Conservation (phyloP, 176 grass and related monocot species). For the Elymus sibiricus region DNA sequence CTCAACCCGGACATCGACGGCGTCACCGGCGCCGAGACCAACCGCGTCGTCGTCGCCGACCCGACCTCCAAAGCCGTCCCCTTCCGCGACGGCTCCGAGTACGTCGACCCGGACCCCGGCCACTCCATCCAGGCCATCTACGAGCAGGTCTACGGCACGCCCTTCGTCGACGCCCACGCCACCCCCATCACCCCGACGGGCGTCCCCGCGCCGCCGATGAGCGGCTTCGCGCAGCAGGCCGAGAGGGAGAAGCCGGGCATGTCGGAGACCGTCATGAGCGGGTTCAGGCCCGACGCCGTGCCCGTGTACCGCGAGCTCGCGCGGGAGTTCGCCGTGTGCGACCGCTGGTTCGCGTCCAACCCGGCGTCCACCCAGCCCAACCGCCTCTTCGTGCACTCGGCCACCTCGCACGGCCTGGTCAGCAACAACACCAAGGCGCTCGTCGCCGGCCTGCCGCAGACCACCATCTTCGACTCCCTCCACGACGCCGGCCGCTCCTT, state of each 20-base stretch:
- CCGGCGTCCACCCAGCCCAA: constrained; percentile 93
- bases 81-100: constrained; percentile 50
- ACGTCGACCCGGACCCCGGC: constrained; percentile 88
- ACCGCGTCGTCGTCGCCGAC: constrained; percentile 52
- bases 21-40: constrained; percentile 30
- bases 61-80: constrained; percentile 15
- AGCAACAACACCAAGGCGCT: constrained; percentile 58
- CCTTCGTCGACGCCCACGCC: constrained; percentile 39
- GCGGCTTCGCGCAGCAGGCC: constrained; percentile 80
- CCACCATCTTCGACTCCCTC: constrained; percentile 80
- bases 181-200: constrained; percentile 57
- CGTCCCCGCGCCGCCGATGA: constrained; percentile 46
- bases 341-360: constrained; percentile 74
- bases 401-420: constrained; percentile 67
- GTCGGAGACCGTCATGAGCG: constrained; percentile 73
- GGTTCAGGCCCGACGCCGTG: constrained; percentile 61
- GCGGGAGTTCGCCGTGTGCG: constrained; percentile 61
- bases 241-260: constrained; percentile 64
- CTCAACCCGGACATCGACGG: constrained; percentile 3
- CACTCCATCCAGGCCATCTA: constrained; percentile 92
- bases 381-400: constrained; percentile 68
- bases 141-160: constrained; percentile 71
- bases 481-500: constrained; percentile 62
- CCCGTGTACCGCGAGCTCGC: constrained; percentile 77
- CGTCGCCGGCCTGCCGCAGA: constrained; percentile 51